Conservation (phyloP, 768 basidiomycete species). For the Boletus sensibilis region DNA sequence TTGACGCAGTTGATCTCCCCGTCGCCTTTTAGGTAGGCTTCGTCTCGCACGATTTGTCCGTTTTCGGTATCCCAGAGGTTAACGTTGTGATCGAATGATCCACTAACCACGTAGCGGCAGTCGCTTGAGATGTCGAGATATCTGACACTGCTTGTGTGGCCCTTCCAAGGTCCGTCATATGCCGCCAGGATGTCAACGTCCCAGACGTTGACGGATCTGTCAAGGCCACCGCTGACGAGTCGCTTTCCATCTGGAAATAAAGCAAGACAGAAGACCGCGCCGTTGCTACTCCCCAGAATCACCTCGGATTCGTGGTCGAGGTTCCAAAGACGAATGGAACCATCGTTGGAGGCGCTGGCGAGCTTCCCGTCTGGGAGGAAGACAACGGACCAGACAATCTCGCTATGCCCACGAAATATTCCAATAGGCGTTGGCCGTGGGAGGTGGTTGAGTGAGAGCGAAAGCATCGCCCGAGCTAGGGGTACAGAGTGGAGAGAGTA, state of each 20-base stretch:
- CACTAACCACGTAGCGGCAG: slow-evolving; percentile 29
- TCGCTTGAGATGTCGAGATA: slow-evolving; percentile 29
- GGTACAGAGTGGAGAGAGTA: slow-evolving; percentile 20
- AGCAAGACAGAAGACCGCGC: slow-evolving; percentile 27
- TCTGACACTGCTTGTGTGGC: slow-evolving; percentile 28
- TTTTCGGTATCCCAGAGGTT: slow-evolving; percentile 32
- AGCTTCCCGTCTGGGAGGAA: slow-evolving; percentile 29
- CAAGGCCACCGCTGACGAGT: slow-evolving; percentile 31
- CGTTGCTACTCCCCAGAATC: slow-evolving; percentile 23
- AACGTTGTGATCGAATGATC: slow-evolving; percentile 33
- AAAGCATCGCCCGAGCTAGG: slow-evolving; percentile 30
- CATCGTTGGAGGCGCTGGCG: slow-evolving; percentile 31
- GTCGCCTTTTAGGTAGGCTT: slow-evolving; percentile 23
- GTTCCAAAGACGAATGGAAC: slow-evolving; percentile 32
- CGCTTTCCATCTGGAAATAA: slow-evolving; percentile 28
- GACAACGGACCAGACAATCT: slow-evolving; percentile 30
- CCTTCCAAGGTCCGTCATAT: slow-evolving; percentile 24
- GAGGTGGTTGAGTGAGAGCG: slow-evolving; percentile 32
- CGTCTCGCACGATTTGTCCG: slow-evolving; percentile 24
- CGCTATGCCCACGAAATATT: slow-evolving; percentile 25
- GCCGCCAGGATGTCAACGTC: slow-evolving; percentile 21
- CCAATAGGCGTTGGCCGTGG: slow-evolving; percentile 23
- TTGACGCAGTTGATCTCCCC: slow-evolving; percentile 30
- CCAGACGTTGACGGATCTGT: slow-evolving; percentile 33
- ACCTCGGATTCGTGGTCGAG: slow-evolving; percentile 25